These are phyloP conservation scores for Leccinum longicurvipes DNA, from an alignment of 768 basidiomycete genomes.

Conservation along the genomic window DNA sequence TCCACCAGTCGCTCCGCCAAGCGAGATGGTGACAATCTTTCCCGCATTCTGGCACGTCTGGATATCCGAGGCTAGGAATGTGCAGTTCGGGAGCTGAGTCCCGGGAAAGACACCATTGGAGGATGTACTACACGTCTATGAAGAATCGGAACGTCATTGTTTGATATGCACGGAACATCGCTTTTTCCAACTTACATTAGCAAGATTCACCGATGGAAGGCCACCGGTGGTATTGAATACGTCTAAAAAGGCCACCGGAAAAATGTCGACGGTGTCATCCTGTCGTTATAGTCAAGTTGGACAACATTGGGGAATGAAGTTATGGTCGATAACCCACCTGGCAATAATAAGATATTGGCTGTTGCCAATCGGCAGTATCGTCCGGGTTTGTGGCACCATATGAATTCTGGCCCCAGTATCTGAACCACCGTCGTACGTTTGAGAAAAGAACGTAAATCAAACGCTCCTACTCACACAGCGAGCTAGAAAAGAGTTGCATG, in stretches of 20 bases:
- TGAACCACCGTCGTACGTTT: slow-evolving; percentile 1
- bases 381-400: slow-evolving; percentile 32
- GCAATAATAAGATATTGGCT: slow-evolving; percentile 34
- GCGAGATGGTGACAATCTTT: slow-evolving; percentile 56
- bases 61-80: slow-evolving; percentile 59
- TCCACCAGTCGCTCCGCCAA: slow-evolving; percentile 64
- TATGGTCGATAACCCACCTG: slow-evolving; percentile 9
- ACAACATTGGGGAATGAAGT: not conserved
- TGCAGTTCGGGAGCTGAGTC: slow-evolving; percentile 60
- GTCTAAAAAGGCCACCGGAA: slow-evolving; percentile 62
- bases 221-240: slow-evolving; percentile 57
- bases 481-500: slow-evolving; percentile 9
- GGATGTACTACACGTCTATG: slow-evolving; percentile 56
- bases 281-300: slow-evolving; percentile 14
- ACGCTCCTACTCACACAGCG: slow-evolving; percentile 11
- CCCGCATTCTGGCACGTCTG: slow-evolving; percentile 61
- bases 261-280: slow-evolving; percentile 53
- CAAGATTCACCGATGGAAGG: slow-evolving; percentile 56
- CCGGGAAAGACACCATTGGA: slow-evolving; percentile 60
- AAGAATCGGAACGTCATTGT: not conserved
- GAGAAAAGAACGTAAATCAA: not conserved
- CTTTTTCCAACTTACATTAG: slow-evolving; percentile 47
- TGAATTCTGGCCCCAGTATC: slow-evolving; percentile 39
- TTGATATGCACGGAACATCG: not conserved
- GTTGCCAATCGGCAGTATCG: slow-evolving; percentile 32